Base-by-base conservation (phyloP, 73 alveolate genomes). In the Paramecium sexaurelia region DNA sequence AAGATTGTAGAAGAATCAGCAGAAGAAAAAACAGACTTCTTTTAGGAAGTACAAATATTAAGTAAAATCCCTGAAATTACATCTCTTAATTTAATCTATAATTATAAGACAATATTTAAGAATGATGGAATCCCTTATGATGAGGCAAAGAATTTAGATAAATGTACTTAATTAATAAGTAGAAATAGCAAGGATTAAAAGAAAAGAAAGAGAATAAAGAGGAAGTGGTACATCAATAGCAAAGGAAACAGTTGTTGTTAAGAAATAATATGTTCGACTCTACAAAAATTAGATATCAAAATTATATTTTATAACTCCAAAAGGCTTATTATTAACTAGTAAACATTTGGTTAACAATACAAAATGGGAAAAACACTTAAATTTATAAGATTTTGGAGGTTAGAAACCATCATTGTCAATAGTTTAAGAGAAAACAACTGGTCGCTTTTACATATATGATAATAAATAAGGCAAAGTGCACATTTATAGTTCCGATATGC, bases 361-460 rank as follows among this genome's bases (percentile, higher is more conserved):
- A 1, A 41, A 39, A 7, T 78, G 90, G 90, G 39, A 22, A 9
- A 78, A 78, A 41, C 68, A 9, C 0, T 33, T 78, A 24, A 78
- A 78, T 24, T 6, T 78, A 78, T 4, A 20, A 24, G 90, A 78
- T 41, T 78, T 78, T 26, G 90, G 90, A 24, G 40, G 55, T 8
- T 20, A 40, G 11, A 0, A 75, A 37, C 90, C 90, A 78, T 78
- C 90, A 0, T 26, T 78, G n/a, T 78, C 90, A 17, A 43, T 78
- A 19, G 90, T 45, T 3, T 9, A 78, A 78, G 90, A 78, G 40
- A 78, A 78, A 43, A 40, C 73, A 22, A 78, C 90, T 26, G 90
- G 90, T 6, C 45, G 90, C 17, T 78, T 78, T 78, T 78, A 78
- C 51, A 78, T 78, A 0, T 78, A 78, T 43, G 90, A 78, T 45